Percentiles rank a stretch among this genome's conserved stretches.
Conservation (phyloP, 2,329 filamentous ascomycete species). For the Cladosporium velox region DNA sequence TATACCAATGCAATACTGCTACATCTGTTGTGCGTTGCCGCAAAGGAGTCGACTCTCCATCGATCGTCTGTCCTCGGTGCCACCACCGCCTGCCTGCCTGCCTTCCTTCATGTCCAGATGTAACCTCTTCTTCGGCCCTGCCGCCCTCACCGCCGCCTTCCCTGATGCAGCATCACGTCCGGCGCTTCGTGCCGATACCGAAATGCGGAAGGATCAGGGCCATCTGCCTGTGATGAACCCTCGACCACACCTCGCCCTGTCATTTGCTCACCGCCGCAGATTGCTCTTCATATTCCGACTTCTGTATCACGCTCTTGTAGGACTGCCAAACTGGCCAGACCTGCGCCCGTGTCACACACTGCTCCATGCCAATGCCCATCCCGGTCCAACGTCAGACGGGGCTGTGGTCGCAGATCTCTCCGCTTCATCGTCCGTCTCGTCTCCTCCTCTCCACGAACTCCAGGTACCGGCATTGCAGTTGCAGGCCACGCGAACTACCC, state of each 20-base stretch:
- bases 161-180: constrained; percentile 1
- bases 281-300: not conserved
- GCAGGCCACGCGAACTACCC: not conserved
- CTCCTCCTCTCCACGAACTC: not conserved
- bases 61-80: not conserved
- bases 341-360: constrained; percentile 1
- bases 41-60: not conserved
- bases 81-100: constrained; percentile 6
- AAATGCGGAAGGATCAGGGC: constrained; percentile 6
- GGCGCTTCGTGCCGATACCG: constrained; percentile 9
- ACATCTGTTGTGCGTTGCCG: not conserved
- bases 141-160: not conserved
- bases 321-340: constrained; percentile 3
- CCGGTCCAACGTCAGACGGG: constrained; percentile 6
- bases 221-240: constrained; percentile 5
- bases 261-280: constrained; percentile 13
- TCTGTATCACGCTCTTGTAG: not conserved
- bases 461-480: constrained; percentile 1
- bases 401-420: not conserved
- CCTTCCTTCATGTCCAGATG: not conserved
- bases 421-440: not conserved
- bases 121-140: constrained; percentile 1
- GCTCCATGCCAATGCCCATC: constrained; percentile 1
- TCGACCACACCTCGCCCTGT: not conserved
- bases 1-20: not conserved